These are phyloP conservation scores for Karstenula rhodostoma DNA, from an alignment of 2,329 filamentous ascomycete species.

Conservation along the genomic window DNA sequence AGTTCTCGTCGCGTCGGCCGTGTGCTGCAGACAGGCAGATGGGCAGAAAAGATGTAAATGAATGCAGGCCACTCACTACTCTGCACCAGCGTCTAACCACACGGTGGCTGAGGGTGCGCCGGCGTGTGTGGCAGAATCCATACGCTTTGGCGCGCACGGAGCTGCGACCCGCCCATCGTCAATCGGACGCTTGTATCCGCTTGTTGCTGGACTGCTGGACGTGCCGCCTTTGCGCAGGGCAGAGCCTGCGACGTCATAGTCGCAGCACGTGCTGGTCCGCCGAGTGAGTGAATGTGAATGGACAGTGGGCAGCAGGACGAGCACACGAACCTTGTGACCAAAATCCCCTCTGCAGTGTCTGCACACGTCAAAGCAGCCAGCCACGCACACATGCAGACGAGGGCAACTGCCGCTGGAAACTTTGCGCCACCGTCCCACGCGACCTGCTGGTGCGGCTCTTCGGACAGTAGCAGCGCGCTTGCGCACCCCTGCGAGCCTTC, in stretches of 20 bases:
- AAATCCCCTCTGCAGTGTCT: too few relatives aligned
- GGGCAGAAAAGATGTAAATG: too few relatives aligned
- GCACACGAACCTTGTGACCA: too few relatives aligned
- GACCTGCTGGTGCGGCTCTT: neutral
- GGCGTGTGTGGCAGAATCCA: neutral
- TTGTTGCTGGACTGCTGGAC: neutral
- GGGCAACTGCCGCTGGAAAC: neutral
- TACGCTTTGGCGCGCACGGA: neutral
- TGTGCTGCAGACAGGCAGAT: neutral
- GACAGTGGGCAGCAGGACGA: too few relatives aligned
- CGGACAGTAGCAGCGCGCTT: neutral
- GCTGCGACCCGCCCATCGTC: conserved; percentile 2
- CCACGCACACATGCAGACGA: neutral
- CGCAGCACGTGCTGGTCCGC: too few relatives aligned
- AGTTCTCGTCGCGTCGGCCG: neutral
- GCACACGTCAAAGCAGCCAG: too few relatives aligned
- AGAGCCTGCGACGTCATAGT: conserved; percentile 5
- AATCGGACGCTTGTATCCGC: neutral
- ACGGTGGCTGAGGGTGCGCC: neutral
- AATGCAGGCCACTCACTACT: too few relatives aligned
- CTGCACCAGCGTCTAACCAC: neutral
- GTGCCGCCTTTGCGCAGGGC: neutral
- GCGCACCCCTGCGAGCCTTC: neutral
- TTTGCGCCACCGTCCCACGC: neutral
- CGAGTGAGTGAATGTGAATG: too few relatives aligned